phyloP scores from a whole-genome alignment of 495 filamentous ascomycete species.

The Polyplosphaeria fusca region DNA sequence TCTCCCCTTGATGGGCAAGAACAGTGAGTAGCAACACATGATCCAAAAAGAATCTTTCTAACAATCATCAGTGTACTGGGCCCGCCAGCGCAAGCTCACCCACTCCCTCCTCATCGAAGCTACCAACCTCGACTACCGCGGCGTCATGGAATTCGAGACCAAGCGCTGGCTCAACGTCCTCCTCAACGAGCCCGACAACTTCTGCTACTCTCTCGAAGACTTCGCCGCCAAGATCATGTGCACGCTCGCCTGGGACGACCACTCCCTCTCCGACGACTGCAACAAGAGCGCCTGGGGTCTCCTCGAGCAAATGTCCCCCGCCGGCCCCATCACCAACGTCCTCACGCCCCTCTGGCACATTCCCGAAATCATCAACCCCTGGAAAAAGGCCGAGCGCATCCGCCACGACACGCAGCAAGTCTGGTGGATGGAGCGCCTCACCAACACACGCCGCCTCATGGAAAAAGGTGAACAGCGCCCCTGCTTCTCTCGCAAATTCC shows the following conservation, averaged over 20 bases:
- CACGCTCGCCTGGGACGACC: slow-evolving; percentile 40
- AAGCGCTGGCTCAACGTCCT: slow-evolving; percentile 40
- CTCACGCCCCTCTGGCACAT: slow-evolving; percentile 41
- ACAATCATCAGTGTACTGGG: slow-evolving; percentile 38
- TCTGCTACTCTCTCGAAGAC: slow-evolving; percentile 41
- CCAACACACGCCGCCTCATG: slow-evolving; percentile 19
- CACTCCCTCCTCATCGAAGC: slow-evolving; percentile 41
- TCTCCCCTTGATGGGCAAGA: slow-evolving; percentile 41
- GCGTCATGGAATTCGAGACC: slow-evolving; percentile 40
- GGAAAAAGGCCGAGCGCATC: slow-evolving; percentile 39
- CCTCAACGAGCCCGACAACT: slow-evolving; percentile 39
- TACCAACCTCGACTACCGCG: slow-evolving; percentile 38
- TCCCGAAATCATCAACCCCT: slow-evolving; percentile 37
- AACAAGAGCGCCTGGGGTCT: slow-evolving; percentile 41
- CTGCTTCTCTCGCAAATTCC: slow-evolving; percentile 32
- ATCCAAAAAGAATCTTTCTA: neutral
- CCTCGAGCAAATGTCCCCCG: slow-evolving; percentile 43
- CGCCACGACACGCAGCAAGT: slow-evolving; percentile 39
- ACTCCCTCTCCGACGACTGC: slow-evolving; percentile 35
- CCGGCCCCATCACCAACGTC: slow-evolving; percentile 43
- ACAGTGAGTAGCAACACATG: slow-evolving; percentile 29
- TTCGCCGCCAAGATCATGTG: slow-evolving; percentile 41
- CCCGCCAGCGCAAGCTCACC: slow-evolving; percentile 41
- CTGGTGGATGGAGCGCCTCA: slow-evolving; percentile 38
- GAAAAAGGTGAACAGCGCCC: slow-evolving; percentile 27